These are phyloP conservation scores for Eustoma russellianum DNA, from an alignment of 257 asterid species.

Conservation along the genomic window DNA sequence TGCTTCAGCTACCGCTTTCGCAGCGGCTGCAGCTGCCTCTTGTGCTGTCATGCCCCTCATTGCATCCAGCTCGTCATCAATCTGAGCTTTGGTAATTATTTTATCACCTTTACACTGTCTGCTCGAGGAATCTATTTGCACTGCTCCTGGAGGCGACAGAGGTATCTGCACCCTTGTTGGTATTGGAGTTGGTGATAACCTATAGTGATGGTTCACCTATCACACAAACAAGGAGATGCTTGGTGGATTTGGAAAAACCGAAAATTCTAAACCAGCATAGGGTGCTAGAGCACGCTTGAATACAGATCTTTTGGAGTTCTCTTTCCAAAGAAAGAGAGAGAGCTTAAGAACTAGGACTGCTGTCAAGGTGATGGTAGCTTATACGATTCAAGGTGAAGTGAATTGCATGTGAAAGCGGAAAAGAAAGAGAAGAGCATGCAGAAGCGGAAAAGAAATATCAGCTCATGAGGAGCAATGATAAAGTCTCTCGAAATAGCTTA, in stretches of 20 bases:
- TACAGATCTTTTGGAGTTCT: too few species aligned
- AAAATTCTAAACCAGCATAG: too few species aligned
- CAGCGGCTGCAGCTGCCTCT: slow-evolving; percentile 79
- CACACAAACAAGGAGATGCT: slow-evolving; percentile 13
- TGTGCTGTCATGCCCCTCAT: slow-evolving; percentile 66
- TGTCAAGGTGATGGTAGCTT: too few species aligned
- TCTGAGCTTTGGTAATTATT: slow-evolving; percentile 48
- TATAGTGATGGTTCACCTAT: slow-evolving; percentile 82
- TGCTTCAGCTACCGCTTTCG: slow-evolving; percentile 83
- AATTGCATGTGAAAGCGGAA: too few species aligned
- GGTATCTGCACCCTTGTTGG: slow-evolving; percentile 24
- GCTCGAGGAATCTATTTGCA: slow-evolving; percentile 24
- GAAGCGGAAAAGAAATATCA: neutral
- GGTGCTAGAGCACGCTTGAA: too few species aligned
- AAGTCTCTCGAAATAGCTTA: neutral
- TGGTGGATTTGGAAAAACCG: too few species aligned
- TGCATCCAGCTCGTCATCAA: slow-evolving; percentile 69
- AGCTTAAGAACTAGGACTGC: too few species aligned
- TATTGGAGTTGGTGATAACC: slow-evolving; percentile 56
- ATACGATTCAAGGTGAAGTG: too few species aligned
- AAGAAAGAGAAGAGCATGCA: neutral
- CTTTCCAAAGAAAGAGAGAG: too few species aligned
- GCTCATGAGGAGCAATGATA: slow-evolving; percentile 1
- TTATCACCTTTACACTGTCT: slow-evolving; percentile 25
- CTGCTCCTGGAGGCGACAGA: slow-evolving; percentile 22